Evolutionary conservation across 2,329 filamentous ascomycete genomes (phyloP).

Genomic region (Xylogone sp.): DNA sequence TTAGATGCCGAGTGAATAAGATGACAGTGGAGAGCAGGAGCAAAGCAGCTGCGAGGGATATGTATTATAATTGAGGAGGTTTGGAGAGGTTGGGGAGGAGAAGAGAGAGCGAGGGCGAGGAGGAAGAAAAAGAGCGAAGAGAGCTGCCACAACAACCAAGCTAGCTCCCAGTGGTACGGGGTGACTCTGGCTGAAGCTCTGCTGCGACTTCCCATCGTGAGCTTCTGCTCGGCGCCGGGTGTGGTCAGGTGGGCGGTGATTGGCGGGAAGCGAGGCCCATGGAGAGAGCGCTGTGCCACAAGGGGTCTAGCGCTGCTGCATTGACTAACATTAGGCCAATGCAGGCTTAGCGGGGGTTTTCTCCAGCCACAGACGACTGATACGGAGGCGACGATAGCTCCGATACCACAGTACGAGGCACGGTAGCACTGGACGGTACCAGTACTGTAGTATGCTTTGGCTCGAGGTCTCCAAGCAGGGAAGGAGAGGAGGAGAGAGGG

Average conservation of each 20-base stretch:
- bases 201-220: not conserved
- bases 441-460: no score
- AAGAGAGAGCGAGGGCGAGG: not conserved
- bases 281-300: not conserved
- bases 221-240: not conserved
- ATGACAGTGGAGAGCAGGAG: not conserved
- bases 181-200: not conserved
- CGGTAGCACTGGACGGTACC: no score
- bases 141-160: not conserved
- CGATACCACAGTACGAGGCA: no score
- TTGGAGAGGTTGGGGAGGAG: conserved; percentile 2
- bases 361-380: not conserved
- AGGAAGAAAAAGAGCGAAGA: not conserved
- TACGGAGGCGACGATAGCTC: not conserved
- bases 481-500: no score
- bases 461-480: no score
- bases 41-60: not conserved
- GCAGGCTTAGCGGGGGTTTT: not conserved
- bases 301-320: not conserved
- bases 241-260: not conserved
- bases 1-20: not conserved
- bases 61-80: not conserved
- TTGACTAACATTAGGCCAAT: not conserved
- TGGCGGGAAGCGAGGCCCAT: not conserved
- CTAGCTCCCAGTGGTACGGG: not conserved